Evolutionary conservation across 2,329 filamentous ascomycete genomes (phyloP), one percentile per base, ranked within the genome.

Genomic region (Aspergillus fumigatiaffinis): DNA sequence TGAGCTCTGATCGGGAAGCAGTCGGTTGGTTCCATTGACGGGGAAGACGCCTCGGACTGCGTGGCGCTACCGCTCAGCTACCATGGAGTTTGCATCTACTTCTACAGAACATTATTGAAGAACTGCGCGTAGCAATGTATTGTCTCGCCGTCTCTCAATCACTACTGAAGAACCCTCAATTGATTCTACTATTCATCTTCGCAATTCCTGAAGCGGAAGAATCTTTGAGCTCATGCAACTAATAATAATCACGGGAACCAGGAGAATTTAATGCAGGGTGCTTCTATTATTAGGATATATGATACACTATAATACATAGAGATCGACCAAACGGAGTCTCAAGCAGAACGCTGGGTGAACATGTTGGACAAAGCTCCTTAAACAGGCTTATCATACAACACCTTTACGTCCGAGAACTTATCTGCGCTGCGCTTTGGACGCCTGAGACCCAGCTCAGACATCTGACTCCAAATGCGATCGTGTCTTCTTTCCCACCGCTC

Each of bases 381-480:
- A 7, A 65, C 55, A 10, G 28, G 17, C 3, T 55, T 52, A 35
- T 66, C 63, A 52, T 73, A 69, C 25, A 74, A 46, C 17, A 61
- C 55, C 14, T 66, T 63, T 4, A 60, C 55, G 57, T 73, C 72
- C 1, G 65, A 64, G 44, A 66, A 51, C 2, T 58, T 49, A 21
- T 63, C 56, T 12, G 68, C 61, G 3, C 60, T 75, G 57, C 80
- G 77, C 73, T 79, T 83, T 63, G 77, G 79, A n/a, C 83, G 83
- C 62, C 83, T 80, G 57, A 85, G 74, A 2, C 85, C 85, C 62
- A 80, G 63, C 62, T 80, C 76, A 26, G 71, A 66, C 70, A 79
- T 71, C 28, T 76, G 73, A 53, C 73, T 72, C 76, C 77, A 80
- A 50, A 80, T 79, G 10, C 71, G 69, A 57, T 75, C 73, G 52